phyloP scores from a whole-genome alignment of 805 yeast genomes.

The Schizosaccharomyces octosporus region DNA sequence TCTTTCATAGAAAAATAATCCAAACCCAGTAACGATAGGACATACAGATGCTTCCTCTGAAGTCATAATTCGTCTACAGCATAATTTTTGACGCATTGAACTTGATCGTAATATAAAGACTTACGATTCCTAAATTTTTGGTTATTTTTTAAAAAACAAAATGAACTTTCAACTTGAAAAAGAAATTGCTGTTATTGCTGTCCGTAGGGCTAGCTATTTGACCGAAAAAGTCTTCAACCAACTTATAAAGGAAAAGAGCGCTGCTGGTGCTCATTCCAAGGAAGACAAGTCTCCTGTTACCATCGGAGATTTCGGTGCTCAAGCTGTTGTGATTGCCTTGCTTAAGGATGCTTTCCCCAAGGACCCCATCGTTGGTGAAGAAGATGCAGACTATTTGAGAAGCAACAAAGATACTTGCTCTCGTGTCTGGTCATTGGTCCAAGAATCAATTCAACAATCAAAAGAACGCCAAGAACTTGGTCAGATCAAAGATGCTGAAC shows the following conservation, averaged over 20 bases:
- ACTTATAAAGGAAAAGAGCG: constrained; percentile 14
- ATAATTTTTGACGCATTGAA: too few species aligned
- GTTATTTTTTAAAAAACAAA: too few species aligned
- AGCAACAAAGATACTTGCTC: constrained; percentile 24
- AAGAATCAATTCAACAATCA: constrained; percentile 21
- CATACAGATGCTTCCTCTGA: too few species aligned
- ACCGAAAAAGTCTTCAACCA: constrained; percentile 41
- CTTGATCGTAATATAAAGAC: too few species aligned
- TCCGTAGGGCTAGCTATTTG: constrained; percentile 57
- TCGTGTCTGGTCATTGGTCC: constrained; percentile 35
- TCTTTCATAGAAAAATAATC: too few species aligned
- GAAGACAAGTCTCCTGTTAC: constrained; percentile 88
- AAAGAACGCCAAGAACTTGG: constrained; percentile 2
- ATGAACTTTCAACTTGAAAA: constrained; percentile 38
- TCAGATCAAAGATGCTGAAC: constrained; percentile 16
- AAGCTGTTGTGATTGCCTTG: constrained; percentile 73
- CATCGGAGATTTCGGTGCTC: constrained; percentile 85
- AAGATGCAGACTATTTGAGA: constrained; percentile 47
- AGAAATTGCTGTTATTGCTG: constrained; percentile 67
- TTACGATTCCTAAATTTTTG: too few species aligned
- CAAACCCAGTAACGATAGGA: too few species aligned
- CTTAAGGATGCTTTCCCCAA: constrained; percentile 52
- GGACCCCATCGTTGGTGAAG: constrained; percentile 87
- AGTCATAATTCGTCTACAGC: too few species aligned
- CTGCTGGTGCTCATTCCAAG: constrained; percentile 28